Evolutionary conservation across 2,329 filamentous ascomycete species (phyloP).

Genomic region (Aspergillus fumigatus): DNA sequence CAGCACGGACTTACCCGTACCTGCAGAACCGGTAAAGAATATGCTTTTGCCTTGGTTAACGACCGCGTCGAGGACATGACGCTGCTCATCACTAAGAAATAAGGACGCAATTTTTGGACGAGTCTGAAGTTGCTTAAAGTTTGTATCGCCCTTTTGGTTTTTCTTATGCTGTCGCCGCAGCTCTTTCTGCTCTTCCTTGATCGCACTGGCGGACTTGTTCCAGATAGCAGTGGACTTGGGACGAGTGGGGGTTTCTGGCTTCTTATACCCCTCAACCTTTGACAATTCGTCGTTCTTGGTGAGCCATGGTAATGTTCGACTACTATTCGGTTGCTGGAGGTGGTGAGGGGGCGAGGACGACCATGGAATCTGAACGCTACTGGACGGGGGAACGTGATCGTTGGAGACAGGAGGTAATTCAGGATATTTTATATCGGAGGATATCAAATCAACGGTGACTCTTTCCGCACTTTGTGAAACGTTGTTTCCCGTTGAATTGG

Average conservation of each 20-base stretch:
- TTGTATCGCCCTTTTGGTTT: conserved; percentile 44
- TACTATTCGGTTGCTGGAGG: conserved; percentile 48
- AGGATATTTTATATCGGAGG: conserved; percentile 31
- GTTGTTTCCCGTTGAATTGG: background rate
- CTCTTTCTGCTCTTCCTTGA: conserved; percentile 74
- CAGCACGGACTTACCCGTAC: conserved; percentile 93
- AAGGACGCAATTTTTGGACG: conserved; percentile 50
- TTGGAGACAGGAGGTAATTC: conserved; percentile 29
- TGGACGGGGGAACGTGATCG: conserved; percentile 37
- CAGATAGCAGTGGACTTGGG: conserved; percentile 51
- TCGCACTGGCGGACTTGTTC: conserved; percentile 68
- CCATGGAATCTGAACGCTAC: conserved; percentile 64
- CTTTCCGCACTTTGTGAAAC: conserved; percentile 4
- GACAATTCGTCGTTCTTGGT: conserved; percentile 26
- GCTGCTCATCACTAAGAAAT: conserved; percentile 80
- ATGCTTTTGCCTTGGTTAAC: conserved; percentile 77
- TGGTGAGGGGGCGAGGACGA: conserved; percentile 55
- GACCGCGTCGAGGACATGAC: conserved; percentile 76
- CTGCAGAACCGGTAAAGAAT: conserved; percentile 96
- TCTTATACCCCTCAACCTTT: conserved; percentile 21
- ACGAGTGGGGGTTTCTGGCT: conserved; percentile 43
- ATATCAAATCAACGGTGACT: conserved; percentile 6
- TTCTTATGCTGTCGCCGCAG: conserved; percentile 58
- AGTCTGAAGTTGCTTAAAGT: conserved; percentile 33
- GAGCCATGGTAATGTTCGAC: conserved; percentile 61